Base-by-base conservation (phyloP, 805 yeast species). In the Ogataea populi-albae region DNA sequence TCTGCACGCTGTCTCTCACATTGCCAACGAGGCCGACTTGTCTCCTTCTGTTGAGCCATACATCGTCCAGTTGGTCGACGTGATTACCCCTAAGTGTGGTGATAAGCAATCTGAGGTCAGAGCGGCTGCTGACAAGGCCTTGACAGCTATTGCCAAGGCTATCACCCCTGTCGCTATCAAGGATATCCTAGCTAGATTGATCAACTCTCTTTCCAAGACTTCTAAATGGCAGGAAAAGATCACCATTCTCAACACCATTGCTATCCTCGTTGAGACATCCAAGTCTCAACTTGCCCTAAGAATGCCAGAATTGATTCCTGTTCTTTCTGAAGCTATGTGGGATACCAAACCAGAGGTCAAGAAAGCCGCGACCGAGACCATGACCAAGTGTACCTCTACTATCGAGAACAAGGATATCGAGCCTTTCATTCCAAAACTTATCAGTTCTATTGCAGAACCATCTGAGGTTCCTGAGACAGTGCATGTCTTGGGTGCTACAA, bases 351-450 rank as follows among this genome's bases (percentile, higher is more conserved):
- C 78, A 71, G 98, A 93, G 64, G 98, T 93, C 65, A 93, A 93
- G 83, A 78, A 75, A 55, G 95, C 94, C 66, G 98, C 99, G 50
- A 85, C 93, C 57, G 81, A 81, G 60, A 87, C 98, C 69, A 88
- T 93, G 79, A 77, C 89, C 69, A 86, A 87, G 73, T 81, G 95
- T 55, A 93, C 98, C 59, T 93, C 89, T 70, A 88, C 98, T 62
- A 91, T 93, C 56, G 94, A 91, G 69, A 93, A 93, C 93, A 93
- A 91, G 83, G 99, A 93, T 89, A 94, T 93, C 66, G 96, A 87
- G 73, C 87, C 91, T 78, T 93, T 93, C 77, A 91, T 93, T 70
- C 98, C 98, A 65, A 86, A 88, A 68, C 82, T 93, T 75, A 89
- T 93, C 64, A 81, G 79, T 64, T 93, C 98, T 78, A 93, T 93